A percentile compares a stretch with the other conserved stretches of the same genome.
Conservation (phyloP, 2,329 filamentous ascomycete genomes). For the Sclerotinia trifoliorum region DNA sequence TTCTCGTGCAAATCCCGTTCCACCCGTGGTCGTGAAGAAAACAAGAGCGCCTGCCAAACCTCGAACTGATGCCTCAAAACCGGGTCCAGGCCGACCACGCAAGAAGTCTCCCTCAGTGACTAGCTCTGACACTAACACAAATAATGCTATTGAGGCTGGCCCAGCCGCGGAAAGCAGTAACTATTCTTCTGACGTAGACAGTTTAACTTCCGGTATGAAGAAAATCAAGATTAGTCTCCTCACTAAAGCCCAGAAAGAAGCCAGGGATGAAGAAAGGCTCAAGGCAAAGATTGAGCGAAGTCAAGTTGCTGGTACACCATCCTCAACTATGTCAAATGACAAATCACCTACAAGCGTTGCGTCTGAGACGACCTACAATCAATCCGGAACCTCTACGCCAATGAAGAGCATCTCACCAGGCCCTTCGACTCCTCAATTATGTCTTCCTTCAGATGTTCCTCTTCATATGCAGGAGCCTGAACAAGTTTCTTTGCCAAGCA, state of each 20-base stretch:
- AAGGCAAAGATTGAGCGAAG: slow-evolving; percentile 1
- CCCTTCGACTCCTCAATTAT: slow-evolving; percentile 29
- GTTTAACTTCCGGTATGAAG: slow-evolving; percentile 58
- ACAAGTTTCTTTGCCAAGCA: slow-evolving; percentile 32
- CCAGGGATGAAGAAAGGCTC: slow-evolving; percentile 43
- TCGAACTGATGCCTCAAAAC: slow-evolving; percentile 42
- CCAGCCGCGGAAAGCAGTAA: slow-evolving; percentile 21
- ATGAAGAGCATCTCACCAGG: slow-evolving; percentile 21
- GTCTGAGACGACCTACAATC: not conserved
- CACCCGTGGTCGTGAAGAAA: slow-evolving; percentile 56
- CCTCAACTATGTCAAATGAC: slow-evolving; percentile 23
- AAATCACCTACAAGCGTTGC: not conserved
- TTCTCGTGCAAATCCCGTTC: slow-evolving; percentile 41
- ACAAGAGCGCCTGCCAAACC: slow-evolving; percentile 50
- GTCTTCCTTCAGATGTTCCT: slow-evolving; percentile 24
- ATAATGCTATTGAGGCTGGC: not conserved
- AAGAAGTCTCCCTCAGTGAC: slow-evolving; percentile 36
- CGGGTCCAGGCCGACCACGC: slow-evolving; percentile 37
- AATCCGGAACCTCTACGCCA: slow-evolving; percentile 5
- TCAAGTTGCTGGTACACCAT: slow-evolving; percentile 22
- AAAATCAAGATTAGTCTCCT: slow-evolving; percentile 62
- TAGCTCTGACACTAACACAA: slow-evolving; percentile 16
- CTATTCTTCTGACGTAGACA: slow-evolving; percentile 47
- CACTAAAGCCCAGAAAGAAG: slow-evolving; percentile 56
- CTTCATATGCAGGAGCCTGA: slow-evolving; percentile 29